These are phyloP conservation scores for Backusella sp. DNA, from an alignment of 192 early-diverging fungal genomes.

Conservation along the genomic window DNA sequence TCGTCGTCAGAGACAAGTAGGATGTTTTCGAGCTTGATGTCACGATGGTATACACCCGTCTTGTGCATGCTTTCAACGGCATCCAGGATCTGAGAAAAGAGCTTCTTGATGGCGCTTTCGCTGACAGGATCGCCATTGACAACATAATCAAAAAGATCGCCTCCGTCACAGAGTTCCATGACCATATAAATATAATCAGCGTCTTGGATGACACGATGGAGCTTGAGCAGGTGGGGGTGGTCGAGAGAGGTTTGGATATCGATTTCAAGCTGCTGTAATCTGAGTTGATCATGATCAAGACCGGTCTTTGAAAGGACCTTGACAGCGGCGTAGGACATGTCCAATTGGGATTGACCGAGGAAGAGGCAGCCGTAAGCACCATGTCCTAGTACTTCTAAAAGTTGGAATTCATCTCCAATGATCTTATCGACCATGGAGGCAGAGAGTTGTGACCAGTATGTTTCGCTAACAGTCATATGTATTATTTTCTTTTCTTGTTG, in stretches of 20 bases:
- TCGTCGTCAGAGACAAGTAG: slow-evolving; percentile 43
- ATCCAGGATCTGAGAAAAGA: slow-evolving; percentile 81
- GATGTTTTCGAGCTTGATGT: slow-evolving; percentile 94
- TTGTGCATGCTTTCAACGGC: slow-evolving; percentile 80
- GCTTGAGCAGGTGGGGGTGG: slow-evolving; percentile 86
- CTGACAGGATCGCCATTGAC: slow-evolving; percentile 50
- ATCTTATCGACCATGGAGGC: slow-evolving; percentile 29
- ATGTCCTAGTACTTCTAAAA: slow-evolving; percentile 61
- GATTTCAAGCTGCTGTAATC: slow-evolving; percentile 57
- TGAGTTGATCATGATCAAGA: slow-evolving; percentile 42
- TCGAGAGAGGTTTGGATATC: slow-evolving; percentile 54
- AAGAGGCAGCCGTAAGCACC: slow-evolving; percentile 79
- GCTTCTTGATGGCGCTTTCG: slow-evolving; percentile 49
- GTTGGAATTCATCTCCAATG: slow-evolving; percentile 34
- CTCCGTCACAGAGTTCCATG: slow-evolving; percentile 92
- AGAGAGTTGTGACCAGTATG: slow-evolving; percentile 32
- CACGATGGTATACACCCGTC: slow-evolving; percentile 85
- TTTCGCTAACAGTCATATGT: not conserved
- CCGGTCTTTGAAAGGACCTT: slow-evolving; percentile 58
- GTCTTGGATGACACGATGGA: slow-evolving; percentile 90
- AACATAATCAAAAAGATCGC: slow-evolving; percentile 95
- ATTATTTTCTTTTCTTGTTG: not conserved
- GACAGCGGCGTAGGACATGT: slow-evolving; percentile 53
- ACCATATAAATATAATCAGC: slow-evolving; percentile 86
- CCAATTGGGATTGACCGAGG: slow-evolving; percentile 52